Base-by-base conservation (phyloP, 2,329 filamentous ascomycete genomes). In the Pseudogymnoascus sp. region DNA sequence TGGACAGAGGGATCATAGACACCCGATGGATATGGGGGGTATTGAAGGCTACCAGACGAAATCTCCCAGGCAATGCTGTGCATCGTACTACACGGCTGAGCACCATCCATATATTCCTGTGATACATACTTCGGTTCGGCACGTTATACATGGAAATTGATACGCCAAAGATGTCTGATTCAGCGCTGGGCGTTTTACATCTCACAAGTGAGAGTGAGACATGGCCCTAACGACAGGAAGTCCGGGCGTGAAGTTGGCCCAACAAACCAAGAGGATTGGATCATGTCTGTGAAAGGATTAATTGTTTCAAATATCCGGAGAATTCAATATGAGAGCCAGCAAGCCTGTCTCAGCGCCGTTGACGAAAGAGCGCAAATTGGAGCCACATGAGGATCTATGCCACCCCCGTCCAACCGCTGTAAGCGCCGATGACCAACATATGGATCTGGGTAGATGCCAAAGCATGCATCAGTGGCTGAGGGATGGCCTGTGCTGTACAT, bases 51-150 rank as follows among this genome's bases (percentile, higher is more conserved):
- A 31, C 45, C 27, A 31, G 45, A 55, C 18, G 8, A 33, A 55
- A 12, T 55, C 27, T 55, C 9, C 48, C 48, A 55, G 27, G 48
- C 15, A 33, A 55, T 3, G 48, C 48, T 13, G 48, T 55, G 48
- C 29, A 10, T 33, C 48, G 48, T 55, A 55, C 18, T 55, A 55
- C 48, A 55, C 48, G 48, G 48, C 48, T 55, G 48, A 55, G 48
- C n/a, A 55, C 27, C 8, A 55, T 13, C 27, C 48, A 18, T 29
- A 33, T 55, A 55, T 33, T 55, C 29, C 9, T 55, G 48, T 55
- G 27, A 55, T 33, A 55, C 48, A 55, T 55, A 55, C 48, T 12
- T 33, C 29, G 48, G 29, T n/a, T 55, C 48, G 48, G 29, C 48
- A 55, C 29, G 48, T 33, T 55, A 33, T 55, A 12, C 27, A 55